These are phyloP conservation scores for Tulasnella sp. DNA, from an alignment of 768 basidiomycete genomes.

Conservation along the genomic window DNA sequence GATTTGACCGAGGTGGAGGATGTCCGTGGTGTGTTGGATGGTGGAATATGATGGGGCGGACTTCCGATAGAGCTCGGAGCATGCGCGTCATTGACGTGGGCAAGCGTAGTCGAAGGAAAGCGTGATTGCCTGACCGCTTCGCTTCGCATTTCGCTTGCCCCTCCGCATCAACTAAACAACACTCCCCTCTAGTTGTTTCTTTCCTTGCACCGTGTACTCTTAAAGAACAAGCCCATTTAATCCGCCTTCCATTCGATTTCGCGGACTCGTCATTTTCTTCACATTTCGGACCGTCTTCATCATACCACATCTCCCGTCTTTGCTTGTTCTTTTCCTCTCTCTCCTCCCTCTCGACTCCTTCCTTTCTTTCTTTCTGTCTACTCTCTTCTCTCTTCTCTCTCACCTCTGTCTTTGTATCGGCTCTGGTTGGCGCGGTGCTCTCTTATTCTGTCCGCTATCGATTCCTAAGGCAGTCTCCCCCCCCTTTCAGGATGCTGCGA, in stretches of 20 bases:
- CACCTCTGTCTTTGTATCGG: slow-evolving; percentile 30
- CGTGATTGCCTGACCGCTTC: background rate
- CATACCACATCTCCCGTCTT: slow-evolving; percentile 21
- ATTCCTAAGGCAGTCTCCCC: background rate
- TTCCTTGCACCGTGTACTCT: slow-evolving; percentile 10
- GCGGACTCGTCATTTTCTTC: slow-evolving; percentile 19
- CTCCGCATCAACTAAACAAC: slow-evolving; percentile 1
- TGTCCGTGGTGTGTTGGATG: slow-evolving; percentile 89
- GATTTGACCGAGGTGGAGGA: slow-evolving; percentile 86
- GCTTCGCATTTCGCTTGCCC: background rate
- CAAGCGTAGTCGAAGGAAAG: background rate
- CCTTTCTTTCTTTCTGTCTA: slow-evolving; percentile 7
- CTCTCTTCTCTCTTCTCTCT: slow-evolving; percentile 19
- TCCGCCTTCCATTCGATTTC: background rate
- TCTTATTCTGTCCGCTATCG: slow-evolving; percentile 27
- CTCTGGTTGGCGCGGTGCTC: slow-evolving; percentile 23
- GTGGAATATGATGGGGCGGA: slow-evolving; percentile 58
- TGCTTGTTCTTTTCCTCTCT: slow-evolving; percentile 21
- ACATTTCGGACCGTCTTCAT: slow-evolving; percentile 14
- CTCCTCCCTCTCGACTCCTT: slow-evolving; percentile 24
- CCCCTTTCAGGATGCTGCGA: background rate
- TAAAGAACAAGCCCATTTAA: slow-evolving; percentile 13
- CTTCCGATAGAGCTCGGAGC: slow-evolving; percentile 8
- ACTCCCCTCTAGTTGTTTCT: background rate
- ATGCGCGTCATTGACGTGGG: background rate